These are phyloP conservation scores for Polyporus arcularius DNA, from an alignment of 768 basidiomycete species.

Conservation along the genomic window DNA sequence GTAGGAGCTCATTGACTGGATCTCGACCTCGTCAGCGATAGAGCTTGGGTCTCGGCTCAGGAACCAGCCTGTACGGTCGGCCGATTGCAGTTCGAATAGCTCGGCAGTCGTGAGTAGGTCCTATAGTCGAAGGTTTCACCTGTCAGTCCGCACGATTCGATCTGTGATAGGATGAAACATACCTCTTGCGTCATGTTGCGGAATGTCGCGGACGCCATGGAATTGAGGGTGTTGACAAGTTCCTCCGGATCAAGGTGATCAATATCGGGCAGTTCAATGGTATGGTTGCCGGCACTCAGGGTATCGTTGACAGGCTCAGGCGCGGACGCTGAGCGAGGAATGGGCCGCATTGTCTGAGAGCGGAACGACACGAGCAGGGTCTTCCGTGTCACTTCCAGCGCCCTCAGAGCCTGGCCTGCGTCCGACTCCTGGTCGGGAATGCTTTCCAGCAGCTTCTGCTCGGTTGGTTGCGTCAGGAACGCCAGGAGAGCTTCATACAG, in stretches of 20 bases:
- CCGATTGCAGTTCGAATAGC: conserved; percentile 77
- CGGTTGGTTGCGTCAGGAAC: conserved; percentile 59
- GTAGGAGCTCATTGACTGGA: conserved; percentile 77
- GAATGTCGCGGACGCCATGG: conserved; percentile 74
- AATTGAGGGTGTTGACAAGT: conserved; percentile 76
- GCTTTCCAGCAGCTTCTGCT: conserved; percentile 44
- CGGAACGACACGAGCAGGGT: conserved; percentile 48
- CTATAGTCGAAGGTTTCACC: conserved; percentile 36
- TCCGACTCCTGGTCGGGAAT: conserved; percentile 9
- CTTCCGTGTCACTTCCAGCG: conserved; percentile 43
- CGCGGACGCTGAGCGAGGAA: conserved; percentile 4
- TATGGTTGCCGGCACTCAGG: conserved; percentile 13
- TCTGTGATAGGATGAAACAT: conserved; percentile 12
- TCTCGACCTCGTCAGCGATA: conserved; percentile 66
- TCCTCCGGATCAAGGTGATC: conserved; percentile 41
- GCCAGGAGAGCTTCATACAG: conserved; percentile 57
- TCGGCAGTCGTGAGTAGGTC: conserved; percentile 80
- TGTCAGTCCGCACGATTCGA: conserved; percentile 4
- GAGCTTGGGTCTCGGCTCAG: conserved; percentile 52
- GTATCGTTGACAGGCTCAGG: conserved; percentile 5
- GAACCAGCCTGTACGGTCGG: conserved; percentile 83
- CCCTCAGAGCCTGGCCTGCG: conserved; percentile 7
- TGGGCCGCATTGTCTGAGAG: conserved; percentile 63
- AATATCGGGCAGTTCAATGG: conserved; percentile 28
- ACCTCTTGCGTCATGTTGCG: conserved; percentile 81